Percentiles rank a stretch among this genome's conserved stretches.
Evolutionary conservation across 1,284 basidiomycete species (phyloP).

Genomic region (Marasmius sp.): DNA sequence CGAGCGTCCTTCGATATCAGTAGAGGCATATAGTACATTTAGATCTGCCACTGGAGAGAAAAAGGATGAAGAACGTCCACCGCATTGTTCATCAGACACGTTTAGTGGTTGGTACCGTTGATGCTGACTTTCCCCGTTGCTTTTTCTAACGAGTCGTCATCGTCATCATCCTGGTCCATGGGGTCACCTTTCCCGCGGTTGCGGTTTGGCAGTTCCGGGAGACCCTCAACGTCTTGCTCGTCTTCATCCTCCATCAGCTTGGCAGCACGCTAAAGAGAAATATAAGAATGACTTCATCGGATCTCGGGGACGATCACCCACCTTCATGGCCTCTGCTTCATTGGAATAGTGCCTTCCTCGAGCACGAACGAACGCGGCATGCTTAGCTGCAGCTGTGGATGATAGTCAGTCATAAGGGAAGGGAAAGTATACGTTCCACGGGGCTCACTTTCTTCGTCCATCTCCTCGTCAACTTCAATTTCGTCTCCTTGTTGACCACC

Average conservation of each 20-base stretch:
- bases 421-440: neutral
- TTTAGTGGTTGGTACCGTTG: constrained; percentile 8
- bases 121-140: constrained; percentile 13
- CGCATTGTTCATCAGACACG: neutral
- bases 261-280: constrained; percentile 55
- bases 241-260: constrained; percentile 69
- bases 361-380: constrained; percentile 80
- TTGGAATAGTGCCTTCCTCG: constrained; percentile 87
- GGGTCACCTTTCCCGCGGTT: neutral
- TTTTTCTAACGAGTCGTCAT: constrained; percentile 5
- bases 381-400: constrained; percentile 70
- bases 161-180: constrained; percentile 2
- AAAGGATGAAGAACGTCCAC: neutral
- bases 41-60: neutral
- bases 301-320: constrained; percentile 22
- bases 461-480: constrained; percentile 74
- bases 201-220: neutral
- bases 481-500: constrained; percentile 57
- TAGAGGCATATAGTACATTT: neutral
- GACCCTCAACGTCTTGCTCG: constrained; percentile 40
- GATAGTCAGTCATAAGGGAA: constrained; percentile 6
- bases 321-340: constrained; percentile 92
- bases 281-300: neutral
- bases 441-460: constrained; percentile 80
- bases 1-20: neutral